These are phyloP conservation scores for Pezicula carpinea DNA, from an alignment of 2,329 filamentous ascomycete species.

Conservation along the genomic window DNA sequence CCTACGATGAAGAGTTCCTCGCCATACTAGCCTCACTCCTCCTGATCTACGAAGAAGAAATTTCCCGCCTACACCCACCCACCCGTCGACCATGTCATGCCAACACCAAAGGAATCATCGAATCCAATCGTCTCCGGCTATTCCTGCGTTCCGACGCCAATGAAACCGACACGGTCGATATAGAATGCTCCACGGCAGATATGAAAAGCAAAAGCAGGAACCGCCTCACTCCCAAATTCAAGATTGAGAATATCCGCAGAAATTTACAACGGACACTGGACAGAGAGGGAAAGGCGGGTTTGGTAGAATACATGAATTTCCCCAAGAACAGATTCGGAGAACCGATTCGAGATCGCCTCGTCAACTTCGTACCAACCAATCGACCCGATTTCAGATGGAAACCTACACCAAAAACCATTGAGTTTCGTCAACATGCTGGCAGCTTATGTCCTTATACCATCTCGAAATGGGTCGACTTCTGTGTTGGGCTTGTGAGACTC, in stretches of 20 bases:
- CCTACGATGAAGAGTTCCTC: not conserved
- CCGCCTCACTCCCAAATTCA: too few species aligned
- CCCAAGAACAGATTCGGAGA: not conserved
- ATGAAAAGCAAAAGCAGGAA: too few species aligned
- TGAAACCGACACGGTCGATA: not conserved
- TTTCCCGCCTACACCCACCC: conserved; percentile 3
- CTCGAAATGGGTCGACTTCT: conserved; percentile 1
- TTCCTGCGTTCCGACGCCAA: not conserved
- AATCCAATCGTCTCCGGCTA: not conserved
- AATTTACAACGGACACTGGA: too few species aligned
- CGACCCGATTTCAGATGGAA: not conserved
- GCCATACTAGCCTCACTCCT: conserved; percentile 1
- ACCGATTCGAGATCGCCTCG: not conserved
- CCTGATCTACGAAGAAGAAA: conserved; percentile 5
- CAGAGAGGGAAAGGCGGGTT: too few species aligned
- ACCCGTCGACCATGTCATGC: not conserved
- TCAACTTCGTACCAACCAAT: not conserved
- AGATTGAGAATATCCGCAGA: too few species aligned
- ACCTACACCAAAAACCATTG: not conserved
- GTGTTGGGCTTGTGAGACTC: not conserved
- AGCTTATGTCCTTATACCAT: not conserved
- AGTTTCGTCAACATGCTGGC: conserved; percentile 6
- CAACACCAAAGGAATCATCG: not conserved
- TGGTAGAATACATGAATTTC: not conserved
- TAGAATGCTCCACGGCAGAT: not conserved